These are phyloP conservation scores for Amylostereum areolatum DNA, from an alignment of 1,284 basidiomycete genomes.

Conservation along the genomic window DNA sequence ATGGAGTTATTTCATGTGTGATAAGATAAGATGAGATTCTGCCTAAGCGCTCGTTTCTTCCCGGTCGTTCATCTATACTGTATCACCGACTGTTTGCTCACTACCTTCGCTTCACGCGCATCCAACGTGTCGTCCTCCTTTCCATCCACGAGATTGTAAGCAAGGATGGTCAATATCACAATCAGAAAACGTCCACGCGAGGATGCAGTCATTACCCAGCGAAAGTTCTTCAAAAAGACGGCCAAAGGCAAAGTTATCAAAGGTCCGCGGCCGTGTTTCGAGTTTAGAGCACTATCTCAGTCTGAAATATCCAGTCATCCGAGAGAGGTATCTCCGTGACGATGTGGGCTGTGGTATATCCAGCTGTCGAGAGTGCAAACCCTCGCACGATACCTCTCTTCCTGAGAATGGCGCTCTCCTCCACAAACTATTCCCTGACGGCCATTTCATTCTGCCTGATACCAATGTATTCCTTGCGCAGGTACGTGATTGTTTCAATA, in stretches of 20 bases:
- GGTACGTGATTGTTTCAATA: constrained; percentile 33
- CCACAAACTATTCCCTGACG: constrained; percentile 49
- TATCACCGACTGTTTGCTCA: too few species aligned
- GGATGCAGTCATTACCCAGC: constrained; percentile 74
- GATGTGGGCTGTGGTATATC: constrained; percentile 90
- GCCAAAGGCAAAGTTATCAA: constrained; percentile 91
- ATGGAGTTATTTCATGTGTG: too few species aligned
- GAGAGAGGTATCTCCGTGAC: constrained; percentile 91
- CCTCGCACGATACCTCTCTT: constrained; percentile 25
- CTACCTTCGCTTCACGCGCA: too few species aligned
- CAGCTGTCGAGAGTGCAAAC: constrained; percentile 59
- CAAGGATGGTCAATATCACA: constrained; percentile 67
- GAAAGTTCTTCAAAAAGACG: constrained; percentile 94
- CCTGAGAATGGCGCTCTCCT: constrained; percentile 38
- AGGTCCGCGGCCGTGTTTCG: constrained; percentile 40
- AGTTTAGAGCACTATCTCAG: background rate
- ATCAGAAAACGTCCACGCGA: constrained; percentile 71
- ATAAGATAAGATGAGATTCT: too few species aligned
- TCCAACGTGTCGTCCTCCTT: too few species aligned
- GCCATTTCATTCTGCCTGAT: constrained; percentile 89
- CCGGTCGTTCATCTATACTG: too few species aligned
- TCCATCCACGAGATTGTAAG: too few species aligned
- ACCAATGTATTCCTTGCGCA: constrained; percentile 95
- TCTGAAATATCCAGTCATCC: constrained; percentile 54
- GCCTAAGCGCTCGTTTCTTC: too few species aligned